Base-by-base conservation (phyloP, 306 rosid genomes). In the Trifolium subterraneum region DNA sequence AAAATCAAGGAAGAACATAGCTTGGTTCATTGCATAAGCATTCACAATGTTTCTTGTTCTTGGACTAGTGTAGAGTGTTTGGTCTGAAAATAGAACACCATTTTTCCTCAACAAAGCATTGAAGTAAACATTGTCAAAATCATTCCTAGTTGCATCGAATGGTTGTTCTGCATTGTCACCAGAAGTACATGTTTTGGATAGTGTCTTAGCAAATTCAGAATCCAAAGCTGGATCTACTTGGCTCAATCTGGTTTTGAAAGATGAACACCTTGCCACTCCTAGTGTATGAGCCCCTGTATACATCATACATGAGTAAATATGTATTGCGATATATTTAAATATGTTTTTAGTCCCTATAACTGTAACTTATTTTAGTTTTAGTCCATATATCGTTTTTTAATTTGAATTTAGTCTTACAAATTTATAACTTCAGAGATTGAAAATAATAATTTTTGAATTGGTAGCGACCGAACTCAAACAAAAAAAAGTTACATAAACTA, bases 221-320 rank as follows among this genome's bases (percentile, higher is more conserved):
- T 87, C 92, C 54, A 89, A 33, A 0, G 78, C 77, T 36, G 87
- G 84, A 56, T 91, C 97, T 33, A 22, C 82, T 25, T 44, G 68
- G 50, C 39, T 72, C 59, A 94, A 44, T 68, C 97, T 58, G 79
- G 22, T 79, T 79, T 91, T 89, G 89, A 94, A 94, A 0, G 95
- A 84, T 5, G 87, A 62, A 81, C 99, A 94, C 61, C 93, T 84
- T 44, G 99, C 95, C 52, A 88, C 97, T 75, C 99, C 99, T 33
- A 94, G 75, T 12, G 99, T 90, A 62, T 94, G 99, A 8, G 95
- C 99, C 44, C 99, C 98, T 90, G 65, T 76, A 68, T 56, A 48
- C n/a, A 27, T 6, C 16, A 33, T 42, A 36, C 10, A 36, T 36
- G 33, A 29, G 33, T 29, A 29, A 29, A 29, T 29, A 29, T 29